A percentile compares a stretch with the other conserved stretches of the same genome.
phyloP scores from a whole-genome alignment of 176 grass and related monocot species.

The Hordeum vulgare region DNA sequence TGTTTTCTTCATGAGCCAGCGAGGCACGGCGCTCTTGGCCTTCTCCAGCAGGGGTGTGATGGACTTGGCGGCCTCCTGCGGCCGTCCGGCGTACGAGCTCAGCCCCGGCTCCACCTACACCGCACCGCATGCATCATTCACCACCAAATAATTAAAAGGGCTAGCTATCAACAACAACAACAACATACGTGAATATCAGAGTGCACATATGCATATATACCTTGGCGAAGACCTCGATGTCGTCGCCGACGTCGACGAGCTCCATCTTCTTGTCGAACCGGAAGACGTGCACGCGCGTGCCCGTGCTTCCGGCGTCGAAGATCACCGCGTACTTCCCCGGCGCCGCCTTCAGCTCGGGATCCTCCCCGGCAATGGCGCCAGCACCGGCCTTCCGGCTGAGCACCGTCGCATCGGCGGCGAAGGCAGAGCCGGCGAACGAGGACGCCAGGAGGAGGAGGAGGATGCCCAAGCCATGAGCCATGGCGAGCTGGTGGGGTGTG shows the following conservation, averaged over 20 bases:
- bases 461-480: neutral
- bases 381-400: neutral
- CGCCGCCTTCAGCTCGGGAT: too few species aligned
- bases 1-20: constrained; percentile 18
- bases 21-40: constrained; percentile 36
- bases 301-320: neutral
- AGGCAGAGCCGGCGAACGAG: neutral
- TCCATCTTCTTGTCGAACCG: constrained; percentile 11
- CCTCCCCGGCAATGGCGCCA: neutral
- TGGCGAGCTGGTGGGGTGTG: neutral
- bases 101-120: neutral
- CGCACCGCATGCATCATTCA: too few species aligned
- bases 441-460: neutral
- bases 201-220: neutral
- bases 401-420: neutral
- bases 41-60: constrained; percentile 29
- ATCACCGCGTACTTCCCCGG: neutral
- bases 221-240: constrained; percentile 24
- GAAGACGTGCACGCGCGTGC: constrained; percentile 24
- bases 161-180: too few species aligned
- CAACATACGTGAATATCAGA: too few species aligned
- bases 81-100: neutral
- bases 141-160: neutral
- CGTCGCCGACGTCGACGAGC: constrained; percentile 8
- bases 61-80: constrained; percentile 10